Percentiles rank a stretch among this genome's conserved stretches.
These are phyloP conservation scores for Reutealis trisperma DNA, from an alignment of 345 rosid genomes.

Conservation along the genomic window DNA sequence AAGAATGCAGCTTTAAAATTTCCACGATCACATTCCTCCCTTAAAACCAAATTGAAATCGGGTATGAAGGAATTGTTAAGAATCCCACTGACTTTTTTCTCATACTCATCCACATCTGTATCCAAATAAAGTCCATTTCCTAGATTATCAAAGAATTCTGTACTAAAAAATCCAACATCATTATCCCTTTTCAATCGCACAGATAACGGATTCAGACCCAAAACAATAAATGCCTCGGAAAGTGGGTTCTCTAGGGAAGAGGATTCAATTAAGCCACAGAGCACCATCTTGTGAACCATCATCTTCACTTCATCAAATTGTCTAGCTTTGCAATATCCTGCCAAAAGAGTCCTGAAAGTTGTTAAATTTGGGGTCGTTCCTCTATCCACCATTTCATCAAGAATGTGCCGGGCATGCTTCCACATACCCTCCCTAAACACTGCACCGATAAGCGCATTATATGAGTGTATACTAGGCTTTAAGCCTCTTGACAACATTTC, in stretches of 20 bases:
- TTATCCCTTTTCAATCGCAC: conserved; percentile 75
- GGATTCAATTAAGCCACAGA: conserved; percentile 46
- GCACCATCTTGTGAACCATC: conserved; percentile 52
- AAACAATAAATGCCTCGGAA: conserved; percentile 50
- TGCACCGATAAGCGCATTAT: conserved; percentile 60
- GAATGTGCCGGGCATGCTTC: conserved; percentile 45
- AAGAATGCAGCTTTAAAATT: conserved; percentile 41
- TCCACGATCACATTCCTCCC: conserved; percentile 41
- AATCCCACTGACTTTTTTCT: conserved; percentile 40
- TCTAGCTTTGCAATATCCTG: conserved; percentile 76
- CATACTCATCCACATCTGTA: conserved; percentile 59
- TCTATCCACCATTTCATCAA: conserved; percentile 64
- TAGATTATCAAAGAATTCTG: conserved; percentile 72
- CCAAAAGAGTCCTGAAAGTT: conserved; percentile 55
- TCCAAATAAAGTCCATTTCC: conserved; percentile 88
- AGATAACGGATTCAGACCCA: conserved; percentile 62
- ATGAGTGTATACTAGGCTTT: conserved; percentile 49
- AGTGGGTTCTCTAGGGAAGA: conserved; percentile 58
- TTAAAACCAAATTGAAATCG: conserved; percentile 53
- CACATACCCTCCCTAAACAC: conserved; percentile 58
- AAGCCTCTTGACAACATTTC: conserved; percentile 58
- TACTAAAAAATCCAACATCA: conserved; percentile 46
- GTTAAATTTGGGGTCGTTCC: conserved; percentile 39
- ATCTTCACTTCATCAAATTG: conserved; percentile 60
- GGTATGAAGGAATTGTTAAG: conserved; percentile 54